These are phyloP conservation scores for Geotrichum klebahnii DNA, from an alignment of 1,139 yeast genomes.

Conservation along the genomic window DNA sequence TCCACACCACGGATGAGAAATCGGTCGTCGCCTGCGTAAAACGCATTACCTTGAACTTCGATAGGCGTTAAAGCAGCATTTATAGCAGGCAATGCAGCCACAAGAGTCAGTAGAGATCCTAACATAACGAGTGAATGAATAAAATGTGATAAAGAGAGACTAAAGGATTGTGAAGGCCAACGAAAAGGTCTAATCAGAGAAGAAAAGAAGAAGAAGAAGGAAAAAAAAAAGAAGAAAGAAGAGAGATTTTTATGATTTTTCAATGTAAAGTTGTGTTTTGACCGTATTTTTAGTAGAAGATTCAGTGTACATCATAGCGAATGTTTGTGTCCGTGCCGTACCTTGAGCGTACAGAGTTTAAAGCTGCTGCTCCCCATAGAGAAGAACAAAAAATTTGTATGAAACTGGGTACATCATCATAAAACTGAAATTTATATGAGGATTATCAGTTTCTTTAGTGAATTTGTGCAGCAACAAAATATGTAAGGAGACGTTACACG, in stretches of 20 bases:
- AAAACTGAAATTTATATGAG: too few species aligned
- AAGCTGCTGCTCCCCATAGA: too few species aligned
- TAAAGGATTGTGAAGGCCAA: neutral
- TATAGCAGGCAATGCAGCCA: conserved; percentile 11
- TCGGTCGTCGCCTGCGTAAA: conserved; percentile 77
- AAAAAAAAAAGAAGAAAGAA: neutral
- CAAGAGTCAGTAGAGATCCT: conserved; percentile 1
- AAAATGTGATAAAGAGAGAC: neutral
- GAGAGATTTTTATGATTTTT: neutral
- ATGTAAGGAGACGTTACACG: too few species aligned
- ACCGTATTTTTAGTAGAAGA: neutral
- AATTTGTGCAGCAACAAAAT: too few species aligned
- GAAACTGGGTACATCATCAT: too few species aligned
- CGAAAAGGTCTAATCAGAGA: neutral
- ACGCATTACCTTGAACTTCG: conserved; percentile 49
- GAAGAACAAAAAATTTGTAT: too few species aligned
- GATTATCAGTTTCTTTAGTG: too few species aligned
- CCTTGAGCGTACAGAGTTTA: neutral
- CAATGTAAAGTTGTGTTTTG: neutral
- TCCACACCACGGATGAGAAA: conserved; percentile 80
- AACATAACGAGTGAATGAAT: neutral
- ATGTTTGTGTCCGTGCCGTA: neutral
- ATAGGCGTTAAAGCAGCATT: conserved; percentile 25
- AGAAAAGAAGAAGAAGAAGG: neutral
- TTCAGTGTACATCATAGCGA: neutral